phyloP scores from a whole-genome alignment of 148 eudicot species.

The Linanthus parryae region DNA sequence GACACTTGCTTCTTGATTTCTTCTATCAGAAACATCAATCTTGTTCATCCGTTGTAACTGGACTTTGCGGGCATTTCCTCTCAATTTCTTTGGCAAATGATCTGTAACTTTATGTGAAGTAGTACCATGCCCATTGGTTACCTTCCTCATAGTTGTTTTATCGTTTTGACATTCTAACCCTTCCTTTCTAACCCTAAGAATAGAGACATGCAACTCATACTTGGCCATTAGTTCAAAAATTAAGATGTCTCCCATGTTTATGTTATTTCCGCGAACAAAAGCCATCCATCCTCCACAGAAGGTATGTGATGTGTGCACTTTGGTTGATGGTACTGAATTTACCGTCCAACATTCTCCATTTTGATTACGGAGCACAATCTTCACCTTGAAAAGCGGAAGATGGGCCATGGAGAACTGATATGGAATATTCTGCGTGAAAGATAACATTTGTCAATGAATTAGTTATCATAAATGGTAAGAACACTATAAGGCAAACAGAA shows the following conservation, averaged over 20 bases:
- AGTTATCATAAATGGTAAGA: not conserved
- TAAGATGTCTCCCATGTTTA: slow-evolving; percentile 65
- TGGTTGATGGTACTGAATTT: slow-evolving; percentile 43
- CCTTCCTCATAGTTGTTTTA: slow-evolving; percentile 15
- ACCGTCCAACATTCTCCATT: slow-evolving; percentile 69
- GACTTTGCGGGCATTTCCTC: slow-evolving; percentile 15
- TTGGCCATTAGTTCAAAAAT: slow-evolving; percentile 76
- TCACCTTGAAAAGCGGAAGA: slow-evolving; percentile 56
- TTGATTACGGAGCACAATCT: slow-evolving; percentile 55
- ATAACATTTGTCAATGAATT: not conserved
- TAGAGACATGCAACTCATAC: slow-evolving; percentile 57
- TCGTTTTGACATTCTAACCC: slow-evolving; percentile 17
- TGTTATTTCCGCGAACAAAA: slow-evolving; percentile 60
- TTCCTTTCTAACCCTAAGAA: slow-evolving; percentile 40
- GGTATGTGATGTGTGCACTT: slow-evolving; percentile 50
- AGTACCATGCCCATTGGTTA: slow-evolving; percentile 17
- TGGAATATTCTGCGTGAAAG: slow-evolving; percentile 55
- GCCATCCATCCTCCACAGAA: slow-evolving; percentile 83
- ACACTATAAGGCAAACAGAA: not conserved
- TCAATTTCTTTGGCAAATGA: slow-evolving; percentile 25
- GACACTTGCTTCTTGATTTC: slow-evolving; percentile 5
- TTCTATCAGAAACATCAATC: slow-evolving; percentile 9
- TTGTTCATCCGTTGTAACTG: slow-evolving; percentile 7
- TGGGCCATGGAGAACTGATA: slow-evolving; percentile 60
- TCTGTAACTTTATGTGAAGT: slow-evolving; percentile 21